phyloP scores from a whole-genome alignment of 2,329 filamentous ascomycete species.

The Colletotrichum coccodes region DNA sequence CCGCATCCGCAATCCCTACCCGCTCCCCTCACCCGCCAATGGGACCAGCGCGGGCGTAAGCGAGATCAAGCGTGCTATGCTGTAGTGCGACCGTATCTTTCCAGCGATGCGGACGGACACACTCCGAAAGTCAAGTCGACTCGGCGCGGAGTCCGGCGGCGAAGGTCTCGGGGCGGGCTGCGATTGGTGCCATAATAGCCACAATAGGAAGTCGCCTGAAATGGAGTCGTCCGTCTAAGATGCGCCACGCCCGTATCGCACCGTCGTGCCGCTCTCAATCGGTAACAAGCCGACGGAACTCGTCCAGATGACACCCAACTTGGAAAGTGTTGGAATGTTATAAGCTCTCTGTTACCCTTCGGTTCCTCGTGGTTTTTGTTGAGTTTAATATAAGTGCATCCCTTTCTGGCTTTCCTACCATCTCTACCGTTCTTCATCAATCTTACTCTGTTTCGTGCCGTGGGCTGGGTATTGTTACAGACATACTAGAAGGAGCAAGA shows the following conservation, averaged over 20 bases:
- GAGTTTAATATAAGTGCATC: no score
- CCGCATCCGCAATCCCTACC: not conserved
- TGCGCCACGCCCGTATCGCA: not conserved
- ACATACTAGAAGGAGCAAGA: no score
- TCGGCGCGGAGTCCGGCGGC: not conserved
- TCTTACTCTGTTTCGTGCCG: no score
- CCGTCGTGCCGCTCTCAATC: not conserved
- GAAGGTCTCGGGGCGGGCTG: not conserved
- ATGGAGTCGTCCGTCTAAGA: not conserved
- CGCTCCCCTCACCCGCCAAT: not conserved
- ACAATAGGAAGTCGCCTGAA: not conserved
- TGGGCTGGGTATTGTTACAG: no score
- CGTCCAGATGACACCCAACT: conserved; percentile 7
- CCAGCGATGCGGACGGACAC: conserved; percentile 12
- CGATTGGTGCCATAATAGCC: conserved; percentile 26
- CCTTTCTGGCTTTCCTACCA: no score
- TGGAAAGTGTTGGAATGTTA: not conserved
- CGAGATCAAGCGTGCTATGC: not conserved
- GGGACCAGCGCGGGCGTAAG: not conserved
- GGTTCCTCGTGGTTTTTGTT: no score
- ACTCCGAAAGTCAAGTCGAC: not conserved
- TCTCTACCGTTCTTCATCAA: no score
- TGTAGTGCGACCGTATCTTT: not conserved
- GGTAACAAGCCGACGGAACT: not conserved
- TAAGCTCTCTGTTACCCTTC: not conserved